Evolutionary conservation across 345 rosid genomes (phyloP), one percentile per base, ranked within the genome.

Genomic region (Salix caprea): DNA sequence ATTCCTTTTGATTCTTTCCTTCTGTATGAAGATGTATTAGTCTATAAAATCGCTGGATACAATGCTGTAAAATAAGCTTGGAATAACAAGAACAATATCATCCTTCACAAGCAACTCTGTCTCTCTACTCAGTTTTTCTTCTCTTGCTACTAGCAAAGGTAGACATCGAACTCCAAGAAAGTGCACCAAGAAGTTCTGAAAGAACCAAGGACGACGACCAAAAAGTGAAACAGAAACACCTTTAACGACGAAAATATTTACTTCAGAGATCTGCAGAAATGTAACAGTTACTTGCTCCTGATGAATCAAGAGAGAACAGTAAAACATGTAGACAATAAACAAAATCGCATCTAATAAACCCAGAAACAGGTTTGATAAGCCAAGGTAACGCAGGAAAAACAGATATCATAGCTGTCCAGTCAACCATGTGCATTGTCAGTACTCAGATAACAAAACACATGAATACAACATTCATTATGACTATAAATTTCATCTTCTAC

Each of bases 131-230:
- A 32, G 34, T 32, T 32, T 32, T 3, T 32, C 34, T 32, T 32
- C 34, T 32, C 34, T 32, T 34, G 0, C 37, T 5, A 36, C 37
- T 36, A 36, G 91, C 99, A 71, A 93, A 77, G 28, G 89, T 84
- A 60, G 99, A 94, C 99, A 96, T 96, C 89, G 93, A 90, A 80
- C 87, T 91, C 99, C 99, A 96, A 4, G 98, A 93, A 75, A 96
- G 82, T 64, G 97, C 94, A 82, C 99, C 98, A 82, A 96, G 95
- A 81, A 96, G 92, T 46, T 98, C 99, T 0, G 99, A 96, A 65
- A 96, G 89, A 82, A 92, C 95, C 84, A 96, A 84, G 85, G 93
- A 96, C 0, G 99, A 96, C 81, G 93, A 48, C 99, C 99, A 83
- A 96, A 93, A 7, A 92, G 87, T 70, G 98, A 98, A 76, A 93